Conservation (phyloP, 805 yeast species). For the Zygoascus ofunaensis region DNA sequence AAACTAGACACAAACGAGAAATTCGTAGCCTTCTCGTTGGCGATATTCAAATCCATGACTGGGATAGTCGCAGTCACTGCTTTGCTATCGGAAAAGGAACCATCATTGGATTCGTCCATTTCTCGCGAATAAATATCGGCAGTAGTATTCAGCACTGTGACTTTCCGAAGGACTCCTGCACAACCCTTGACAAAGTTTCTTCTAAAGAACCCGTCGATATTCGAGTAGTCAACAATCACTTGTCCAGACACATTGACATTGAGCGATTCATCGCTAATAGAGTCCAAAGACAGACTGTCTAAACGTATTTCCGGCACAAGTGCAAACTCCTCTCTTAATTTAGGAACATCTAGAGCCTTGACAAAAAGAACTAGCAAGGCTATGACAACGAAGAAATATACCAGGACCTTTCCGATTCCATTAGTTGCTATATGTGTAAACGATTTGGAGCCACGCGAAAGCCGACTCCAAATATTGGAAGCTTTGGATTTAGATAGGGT, state of each 20-base stretch:
- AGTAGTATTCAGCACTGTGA: slow-evolving; percentile 7
- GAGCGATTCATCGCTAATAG: slow-evolving; percentile 12
- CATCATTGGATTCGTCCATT: slow-evolving; percentile 1
- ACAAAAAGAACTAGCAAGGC: not conserved
- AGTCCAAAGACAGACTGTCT: slow-evolving; percentile 8
- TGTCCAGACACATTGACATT: slow-evolving; percentile 12
- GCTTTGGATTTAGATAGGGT: not conserved
- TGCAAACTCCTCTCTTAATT: not conserved
- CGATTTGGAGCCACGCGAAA: not conserved
- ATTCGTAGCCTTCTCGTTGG: slow-evolving; percentile 4
- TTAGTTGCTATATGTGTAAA: not conserved
- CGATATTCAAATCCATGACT: slow-evolving; percentile 9
- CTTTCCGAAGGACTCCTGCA: slow-evolving; percentile 6
- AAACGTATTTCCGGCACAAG: slow-evolving; percentile 1
- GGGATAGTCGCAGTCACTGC: slow-evolving; percentile 16
- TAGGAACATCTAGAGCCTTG: not conserved
- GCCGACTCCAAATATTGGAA: not conserved
- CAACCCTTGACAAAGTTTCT: slow-evolving; percentile 5
- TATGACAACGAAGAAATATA: not conserved
- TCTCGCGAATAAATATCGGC: slow-evolving; percentile 10
- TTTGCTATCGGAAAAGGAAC: not conserved
- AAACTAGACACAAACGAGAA: slow-evolving; percentile 11
- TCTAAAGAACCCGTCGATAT: slow-evolving; percentile 7
- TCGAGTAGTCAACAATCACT: slow-evolving; percentile 11
- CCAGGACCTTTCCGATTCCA: not conserved